Conservation (phyloP, 2,329 filamentous ascomycete genomes). For the Venturia pyrina region DNA sequence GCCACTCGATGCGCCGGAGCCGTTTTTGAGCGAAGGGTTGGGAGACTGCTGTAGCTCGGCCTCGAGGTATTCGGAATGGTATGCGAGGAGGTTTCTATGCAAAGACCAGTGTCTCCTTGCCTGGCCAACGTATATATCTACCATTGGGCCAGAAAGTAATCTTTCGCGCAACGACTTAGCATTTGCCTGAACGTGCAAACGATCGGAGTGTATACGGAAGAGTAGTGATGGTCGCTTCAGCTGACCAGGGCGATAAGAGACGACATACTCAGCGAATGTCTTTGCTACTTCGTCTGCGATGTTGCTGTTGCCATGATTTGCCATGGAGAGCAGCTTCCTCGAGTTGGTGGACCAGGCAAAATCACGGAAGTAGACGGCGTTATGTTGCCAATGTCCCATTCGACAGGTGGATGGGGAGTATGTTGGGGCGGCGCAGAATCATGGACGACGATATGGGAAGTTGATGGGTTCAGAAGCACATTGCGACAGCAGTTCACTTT, state of each 20-base stretch:
- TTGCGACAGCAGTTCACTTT: conserved; percentile 4
- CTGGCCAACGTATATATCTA: conserved; percentile 42
- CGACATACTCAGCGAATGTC: conserved; percentile 14
- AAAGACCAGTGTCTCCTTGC: conserved; percentile 40
- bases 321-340: conserved; percentile 11
- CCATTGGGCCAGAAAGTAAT: conserved; percentile 41
- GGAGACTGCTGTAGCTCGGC: conserved; percentile 23
- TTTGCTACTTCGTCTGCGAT: conserved; percentile 11
- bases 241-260: not conserved
- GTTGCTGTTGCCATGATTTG: conserved; percentile 8
- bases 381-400: conserved; percentile 14
- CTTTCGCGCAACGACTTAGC: conserved; percentile 40
- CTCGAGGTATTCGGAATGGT: conserved; percentile 40
- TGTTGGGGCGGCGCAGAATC: not conserved
- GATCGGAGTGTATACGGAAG: conserved; percentile 27
- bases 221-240: conserved; percentile 22
- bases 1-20: conserved; percentile 23
- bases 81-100: conserved; percentile 42
- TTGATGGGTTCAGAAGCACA: not conserved
- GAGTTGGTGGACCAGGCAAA: conserved; percentile 11
- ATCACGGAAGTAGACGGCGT: conserved; percentile 13
- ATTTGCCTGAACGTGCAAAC: conserved; percentile 29
- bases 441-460: not conserved
- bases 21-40: conserved; percentile 20
- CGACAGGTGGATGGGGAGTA: not conserved